Base-by-base conservation (phyloP, 106 monocot species). In the Apostasia shenzhenica region DNA sequence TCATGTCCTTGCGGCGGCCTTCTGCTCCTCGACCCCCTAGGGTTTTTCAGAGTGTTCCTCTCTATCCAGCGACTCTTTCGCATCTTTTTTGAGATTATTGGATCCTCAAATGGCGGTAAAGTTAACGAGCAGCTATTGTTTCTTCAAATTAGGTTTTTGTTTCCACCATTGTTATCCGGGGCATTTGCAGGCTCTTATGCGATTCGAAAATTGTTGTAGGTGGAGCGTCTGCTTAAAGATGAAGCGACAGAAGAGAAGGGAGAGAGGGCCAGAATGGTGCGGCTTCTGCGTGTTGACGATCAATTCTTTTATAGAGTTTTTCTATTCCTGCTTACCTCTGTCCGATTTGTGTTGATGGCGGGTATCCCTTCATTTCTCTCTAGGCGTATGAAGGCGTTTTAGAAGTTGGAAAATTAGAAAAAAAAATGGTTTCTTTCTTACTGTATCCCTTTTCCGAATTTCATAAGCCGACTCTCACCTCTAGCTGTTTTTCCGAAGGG, bases 181-280 rank as follows among this genome's bases (percentile, higher is more conserved):
- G 62, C 62, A 26, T 62, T 45, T 44, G 0, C 47, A 47, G 5
- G 7, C 0, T 48, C 8, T 65, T 65, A 5, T 65, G 4, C 37
- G 7, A 48, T 49, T 49, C 48, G 47, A 26, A 49, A 8, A 46
- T 2, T 54, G 37, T 6, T 60, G 8, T 61, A 89, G 89, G 77
- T 85, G 43, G 85, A 85, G 53, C 74, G 68, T 50, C 57, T 91
- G 26, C 73, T 91, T 40, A 91, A 91, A 72, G 86, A 91, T 84
- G 91, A 91, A 2, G 91, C 91, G 1, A 81, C 87, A 3, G 81
- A 86, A 62, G 86, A 91, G 81, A 91, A 91, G 55, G 87, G 91
- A 68, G 91, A 87, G 26, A 78, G 91, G 4, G 91, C 91, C 4
- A 84, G 87, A 75, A 84, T 91, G 91, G 87, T 91, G 72, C 56